Conservation (phyloP, 306 rosid genomes). For the Prosopis cineraria region DNA sequence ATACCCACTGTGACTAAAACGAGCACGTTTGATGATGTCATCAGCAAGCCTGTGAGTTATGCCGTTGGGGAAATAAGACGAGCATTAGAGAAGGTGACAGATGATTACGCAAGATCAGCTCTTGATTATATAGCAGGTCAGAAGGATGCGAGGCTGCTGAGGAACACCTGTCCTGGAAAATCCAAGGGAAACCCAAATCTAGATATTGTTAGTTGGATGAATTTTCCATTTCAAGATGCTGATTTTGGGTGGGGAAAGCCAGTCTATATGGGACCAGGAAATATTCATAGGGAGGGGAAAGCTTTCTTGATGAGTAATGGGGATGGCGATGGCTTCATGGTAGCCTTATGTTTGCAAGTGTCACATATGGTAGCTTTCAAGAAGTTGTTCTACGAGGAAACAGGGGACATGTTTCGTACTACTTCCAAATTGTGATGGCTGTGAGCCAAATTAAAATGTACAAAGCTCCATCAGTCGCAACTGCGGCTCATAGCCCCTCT, state of each 20-base stretch:
- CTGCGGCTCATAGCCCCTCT: no score
- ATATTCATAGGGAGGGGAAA: slow-evolving; percentile 38
- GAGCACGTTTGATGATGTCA: slow-evolving; percentile 37
- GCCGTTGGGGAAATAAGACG: slow-evolving; percentile 30
- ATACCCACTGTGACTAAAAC: slow-evolving; percentile 38
- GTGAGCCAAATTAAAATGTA: no score
- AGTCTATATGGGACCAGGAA: slow-evolving; percentile 25
- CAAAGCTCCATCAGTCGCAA: no score
- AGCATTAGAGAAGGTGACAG: slow-evolving; percentile 31
- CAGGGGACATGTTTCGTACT: background rate
- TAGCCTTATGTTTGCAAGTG: slow-evolving; percentile 15
- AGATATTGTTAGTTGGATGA: slow-evolving; percentile 35
- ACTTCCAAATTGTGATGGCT: background rate
- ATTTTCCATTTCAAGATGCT: slow-evolving; percentile 17
- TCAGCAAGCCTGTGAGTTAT: slow-evolving; percentile 25
- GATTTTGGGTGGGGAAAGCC: slow-evolving; percentile 52
- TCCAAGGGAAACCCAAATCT: slow-evolving; percentile 36
- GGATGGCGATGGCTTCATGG: background rate
- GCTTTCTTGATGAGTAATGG: slow-evolving; percentile 31
- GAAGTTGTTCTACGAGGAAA: slow-evolving; percentile 12
- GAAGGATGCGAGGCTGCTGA: slow-evolving; percentile 30
- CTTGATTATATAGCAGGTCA: slow-evolving; percentile 38
- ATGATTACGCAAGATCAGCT: slow-evolving; percentile 44
- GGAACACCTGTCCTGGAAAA: slow-evolving; percentile 23
- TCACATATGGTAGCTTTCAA: slow-evolving; percentile 7